Conservation (phyloP, 495 filamentous ascomycete species). For the Penicillium samsonianum region DNA sequence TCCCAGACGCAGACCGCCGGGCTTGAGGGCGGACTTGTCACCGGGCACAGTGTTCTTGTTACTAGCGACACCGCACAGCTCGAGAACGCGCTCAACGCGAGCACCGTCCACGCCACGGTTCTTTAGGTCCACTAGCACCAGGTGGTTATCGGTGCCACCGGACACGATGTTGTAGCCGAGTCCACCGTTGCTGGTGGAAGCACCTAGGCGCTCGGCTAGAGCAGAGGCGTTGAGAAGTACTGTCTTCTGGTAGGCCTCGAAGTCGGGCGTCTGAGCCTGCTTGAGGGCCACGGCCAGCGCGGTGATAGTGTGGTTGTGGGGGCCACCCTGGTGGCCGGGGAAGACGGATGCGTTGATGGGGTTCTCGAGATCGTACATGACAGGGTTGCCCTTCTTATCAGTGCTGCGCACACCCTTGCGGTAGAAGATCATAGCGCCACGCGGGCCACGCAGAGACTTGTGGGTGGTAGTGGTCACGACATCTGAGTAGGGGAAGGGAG, state of each 20-base stretch:
- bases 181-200: slow-evolving; percentile 69
- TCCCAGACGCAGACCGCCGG: slow-evolving; percentile 88
- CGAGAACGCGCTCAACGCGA: slow-evolving; percentile 90
- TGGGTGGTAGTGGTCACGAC: slow-evolving; percentile 98
- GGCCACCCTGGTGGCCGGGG: slow-evolving; percentile 97
- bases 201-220: slow-evolving; percentile 72
- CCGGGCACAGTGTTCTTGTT: slow-evolving; percentile 99
- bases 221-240: slow-evolving; percentile 87
- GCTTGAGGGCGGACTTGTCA: slow-evolving; percentile 88
- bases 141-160: slow-evolving; percentile 95
- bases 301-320: slow-evolving; percentile 98
- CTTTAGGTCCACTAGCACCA: slow-evolving; percentile 94
- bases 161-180: slow-evolving; percentile 89
- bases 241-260: slow-evolving; percentile 83
- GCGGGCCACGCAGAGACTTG: slow-evolving; percentile 92
- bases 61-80: slow-evolving; percentile 90
- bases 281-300: slow-evolving; percentile 90
- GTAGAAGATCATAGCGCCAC: slow-evolving; percentile 98
- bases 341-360: slow-evolving; percentile 97
- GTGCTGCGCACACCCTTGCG: slow-evolving; percentile 84
- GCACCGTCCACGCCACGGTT: slow-evolving; percentile 87
- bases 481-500: slow-evolving; percentile 86
- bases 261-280: slow-evolving; percentile 87
- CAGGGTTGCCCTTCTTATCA: slow-evolving; percentile 82
- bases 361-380: slow-evolving; percentile 86